Base-by-base conservation (phyloP, 2,329 filamentous ascomycete genomes). In the Didymella pomorum region DNA sequence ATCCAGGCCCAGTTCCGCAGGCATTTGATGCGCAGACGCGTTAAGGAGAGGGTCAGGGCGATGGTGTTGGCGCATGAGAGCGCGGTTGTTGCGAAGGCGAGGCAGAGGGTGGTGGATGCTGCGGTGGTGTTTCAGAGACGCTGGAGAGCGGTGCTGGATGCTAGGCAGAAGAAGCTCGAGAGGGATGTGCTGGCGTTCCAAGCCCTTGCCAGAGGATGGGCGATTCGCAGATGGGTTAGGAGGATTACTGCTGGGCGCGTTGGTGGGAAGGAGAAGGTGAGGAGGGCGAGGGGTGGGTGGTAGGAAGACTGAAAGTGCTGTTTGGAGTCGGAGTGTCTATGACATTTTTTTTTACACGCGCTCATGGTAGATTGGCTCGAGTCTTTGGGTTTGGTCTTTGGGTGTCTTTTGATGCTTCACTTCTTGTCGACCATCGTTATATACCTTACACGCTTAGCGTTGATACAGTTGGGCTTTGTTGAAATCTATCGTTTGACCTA, bases 1-100 rank as follows among this genome's bases (percentile, higher is more conserved):
- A 79, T 89, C 16, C 86, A 88, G 67, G 75, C 76, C 16, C 78
- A 78, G 7, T 87, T 81, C 76, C 81, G 85, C 18, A 44, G 58
- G 5, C 65, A 65, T 52, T 53, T 74, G n/a, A 55, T 69, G 11
- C 72, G 78, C 26, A 62, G 68, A 18, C 64, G 63, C 11, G 64
- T 73, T 1, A 61, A 68, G 7, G 68, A 70, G 37, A 76, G 79
- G 7, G 69, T 82, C 20, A 62, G 66, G 4, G 65, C 79, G 9
- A 72, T 81, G 67, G 71, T 73, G 12, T 52, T 84, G 12, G 82
- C 82, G 18, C 67, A 77, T 33, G 75, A 82, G 12, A 84, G 82
- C 61, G 79, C 80, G 2, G 71, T 67, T 1, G 80, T 84, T 1
- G 83, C 83, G 23, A 74, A 77, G 58, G 75, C 78, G 5, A 67